Conservation (phyloP, 2,329 filamentous ascomycete species). For the Parastagonospora avenae region DNA sequence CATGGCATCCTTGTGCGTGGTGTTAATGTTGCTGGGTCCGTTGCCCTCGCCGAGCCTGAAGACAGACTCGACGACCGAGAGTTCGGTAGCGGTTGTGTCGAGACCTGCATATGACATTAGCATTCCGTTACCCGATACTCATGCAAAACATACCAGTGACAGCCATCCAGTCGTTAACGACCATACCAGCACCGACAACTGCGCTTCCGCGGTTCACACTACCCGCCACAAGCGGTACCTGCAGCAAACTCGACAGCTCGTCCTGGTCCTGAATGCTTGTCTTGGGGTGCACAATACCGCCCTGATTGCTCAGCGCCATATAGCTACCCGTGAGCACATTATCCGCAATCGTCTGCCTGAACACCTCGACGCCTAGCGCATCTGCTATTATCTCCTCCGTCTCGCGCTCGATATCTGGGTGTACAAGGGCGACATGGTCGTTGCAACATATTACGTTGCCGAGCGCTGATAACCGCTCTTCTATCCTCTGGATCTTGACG, state of each 20-base stretch:
- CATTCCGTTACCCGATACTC: background rate
- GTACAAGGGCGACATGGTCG: slow-evolving; percentile 94
- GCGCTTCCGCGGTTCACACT: slow-evolving; percentile 90
- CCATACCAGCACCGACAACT: slow-evolving; percentile 96
- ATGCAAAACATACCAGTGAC: slow-evolving; percentile 63
- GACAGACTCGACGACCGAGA: slow-evolving; percentile 94
- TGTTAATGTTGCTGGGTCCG: slow-evolving; percentile 78
- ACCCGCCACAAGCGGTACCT: slow-evolving; percentile 94
- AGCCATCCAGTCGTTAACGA: slow-evolving; percentile 97
- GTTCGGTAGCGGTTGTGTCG: slow-evolving; percentile 95
- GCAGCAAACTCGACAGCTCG: slow-evolving; percentile 88
- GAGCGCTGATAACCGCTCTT: slow-evolving; percentile 92
- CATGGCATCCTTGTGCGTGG: slow-evolving; percentile 93
- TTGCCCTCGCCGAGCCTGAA: slow-evolving; percentile 90
- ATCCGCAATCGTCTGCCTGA: slow-evolving; percentile 93
- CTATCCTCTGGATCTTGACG: slow-evolving; percentile 95
- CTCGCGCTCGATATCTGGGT: slow-evolving; percentile 95
- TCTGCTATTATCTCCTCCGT: slow-evolving; percentile 99
- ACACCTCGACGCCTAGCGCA: slow-evolving; percentile 86
- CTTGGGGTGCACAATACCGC: slow-evolving; percentile 96
- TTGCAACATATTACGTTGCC: slow-evolving; percentile 97
- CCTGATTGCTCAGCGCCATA: slow-evolving; percentile 95
- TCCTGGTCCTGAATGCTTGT: slow-evolving; percentile 98
- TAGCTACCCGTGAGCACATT: slow-evolving; percentile 96
- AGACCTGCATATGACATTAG: slow-evolving; percentile 59